A percentile compares a stretch with the other conserved stretches of the same genome.
Conservation (phyloP, 352 stramenopile genomes). For the Phytophthora chlamydospora region DNA sequence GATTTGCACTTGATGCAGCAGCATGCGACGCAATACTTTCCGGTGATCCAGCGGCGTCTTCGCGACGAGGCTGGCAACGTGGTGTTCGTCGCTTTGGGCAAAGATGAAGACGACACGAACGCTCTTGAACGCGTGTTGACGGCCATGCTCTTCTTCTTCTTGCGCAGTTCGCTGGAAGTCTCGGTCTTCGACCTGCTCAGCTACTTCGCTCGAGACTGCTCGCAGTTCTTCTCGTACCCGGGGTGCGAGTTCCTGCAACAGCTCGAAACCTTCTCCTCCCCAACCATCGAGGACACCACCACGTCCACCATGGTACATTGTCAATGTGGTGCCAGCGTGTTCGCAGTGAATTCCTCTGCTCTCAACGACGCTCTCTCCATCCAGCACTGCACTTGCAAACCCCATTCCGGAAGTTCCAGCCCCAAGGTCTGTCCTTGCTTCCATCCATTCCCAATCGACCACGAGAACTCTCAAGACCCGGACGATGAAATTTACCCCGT, state of each 20-base stretch:
- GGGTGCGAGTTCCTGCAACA: conserved; percentile 34
- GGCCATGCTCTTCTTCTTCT: conserved; percentile 56
- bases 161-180: conserved; percentile 36
- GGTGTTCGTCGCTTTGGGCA: conserved; percentile 43
- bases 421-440: conserved; percentile 28
- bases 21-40: conserved; percentile 43
- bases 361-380: conserved; percentile 18
- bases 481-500: conserved; percentile 32
- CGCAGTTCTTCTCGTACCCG: conserved; percentile 43
- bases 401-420: neutral
- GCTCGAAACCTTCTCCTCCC: conserved; percentile 28
- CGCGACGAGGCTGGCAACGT: conserved; percentile 47
- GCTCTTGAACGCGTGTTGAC: conserved; percentile 36
- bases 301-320: conserved; percentile 39
- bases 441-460: conserved; percentile 40
- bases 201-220: conserved; percentile 39
- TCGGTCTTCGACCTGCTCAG: conserved; percentile 36
- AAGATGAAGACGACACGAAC: conserved; percentile 19
- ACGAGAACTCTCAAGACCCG: conserved; percentile 8
- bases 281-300: conserved; percentile 18
- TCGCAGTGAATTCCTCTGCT: conserved; percentile 23
- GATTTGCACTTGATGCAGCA: conserved; percentile 38
- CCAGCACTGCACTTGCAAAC: conserved; percentile 33
- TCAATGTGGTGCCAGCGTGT: conserved; percentile 50
- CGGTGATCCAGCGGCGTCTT: conserved; percentile 53